Conservation (phyloP, 2,329 filamentous ascomycete genomes). For the Sphaerulina vaccinii region DNA sequence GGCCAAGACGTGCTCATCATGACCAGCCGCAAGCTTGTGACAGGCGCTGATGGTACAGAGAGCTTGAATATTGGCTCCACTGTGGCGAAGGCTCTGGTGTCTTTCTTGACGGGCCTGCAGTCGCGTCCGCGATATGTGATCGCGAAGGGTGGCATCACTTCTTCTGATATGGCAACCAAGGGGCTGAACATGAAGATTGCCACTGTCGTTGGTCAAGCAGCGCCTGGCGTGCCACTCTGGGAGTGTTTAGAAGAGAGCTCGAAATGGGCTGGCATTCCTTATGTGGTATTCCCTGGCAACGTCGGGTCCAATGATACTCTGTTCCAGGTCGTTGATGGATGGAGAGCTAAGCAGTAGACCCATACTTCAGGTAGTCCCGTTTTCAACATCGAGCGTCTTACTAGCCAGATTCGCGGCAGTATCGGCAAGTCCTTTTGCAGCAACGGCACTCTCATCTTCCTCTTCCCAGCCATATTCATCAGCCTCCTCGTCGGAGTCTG, state of each 20-base stretch:
- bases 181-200: conserved; percentile 56
- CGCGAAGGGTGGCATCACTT: conserved; percentile 61
- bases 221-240: conserved; percentile 60
- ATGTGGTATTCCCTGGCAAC: conserved; percentile 60
- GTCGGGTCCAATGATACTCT: conserved; percentile 52
- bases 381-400: neutral
- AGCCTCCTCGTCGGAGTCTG: conserved; percentile 60
- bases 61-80: conserved; percentile 56
- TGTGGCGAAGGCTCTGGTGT: conserved; percentile 54
- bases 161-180: conserved; percentile 59
- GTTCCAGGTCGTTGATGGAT: conserved; percentile 47
- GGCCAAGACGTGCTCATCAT: conserved; percentile 59
- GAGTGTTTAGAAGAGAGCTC: conserved; percentile 54
- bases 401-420: neutral
- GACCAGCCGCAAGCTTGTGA: conserved; percentile 57
- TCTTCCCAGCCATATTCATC: conserved; percentile 72
- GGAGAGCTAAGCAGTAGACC: conserved; percentile 25
- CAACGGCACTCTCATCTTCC: conserved; percentile 56
- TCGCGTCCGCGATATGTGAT: conserved; percentile 57
- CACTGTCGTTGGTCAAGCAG: conserved; percentile 57
- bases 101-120: conserved; percentile 49
- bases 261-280: conserved; percentile 54
- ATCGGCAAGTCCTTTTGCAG: conserved; percentile 3
- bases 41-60: conserved; percentile 49
- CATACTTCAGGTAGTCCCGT: conserved; percentile 3